Base-by-base conservation (phyloP, 129 eudicot species). In the Oenanthe sinensis region DNA sequence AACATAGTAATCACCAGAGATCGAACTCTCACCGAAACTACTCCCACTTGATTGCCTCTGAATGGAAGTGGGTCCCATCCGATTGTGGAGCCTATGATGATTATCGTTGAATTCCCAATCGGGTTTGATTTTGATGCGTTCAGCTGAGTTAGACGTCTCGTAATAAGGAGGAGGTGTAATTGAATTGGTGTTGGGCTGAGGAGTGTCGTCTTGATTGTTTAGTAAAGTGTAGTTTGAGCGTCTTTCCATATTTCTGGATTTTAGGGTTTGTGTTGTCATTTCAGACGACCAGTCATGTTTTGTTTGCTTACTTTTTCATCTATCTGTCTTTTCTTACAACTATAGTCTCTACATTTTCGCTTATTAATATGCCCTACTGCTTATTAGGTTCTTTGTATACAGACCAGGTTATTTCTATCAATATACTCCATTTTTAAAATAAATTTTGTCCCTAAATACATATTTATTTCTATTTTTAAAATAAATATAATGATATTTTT, bases 1-100 rank as follows among this genome's bases (percentile, higher is more conserved):
- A 52, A 81, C 82, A 39, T 79, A 89, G 63, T 88, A 90, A 58
- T 91, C 98, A 10, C 98, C 98, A n/a, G 98, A 95, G 36, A 94
- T 78, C 24, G 98, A 91, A 55, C 97, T 91, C 88, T 91, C 98
- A 0, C 83, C 97, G 71, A 88, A 91, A 71, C 98, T 95, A 75
- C 98, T 95, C 26, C 98, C 98, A 26, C 98, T 91, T 13, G 97
- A 89, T 77, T 93, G 98, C 65, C 98, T 58, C 88, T 94, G 98
- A 76, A 85, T 84, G 46, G 77, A n/a, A 46, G 91, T 47, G 78
- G 69, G 30, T 2, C 82, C 87, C 78, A 83, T 87, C 62, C 93
- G 87, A 75, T 65, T 86, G 40, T 70, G 79, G 30, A 75, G 77
- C 55, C 55, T 80, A 71, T 76, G 58, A 30, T 76, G 48, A 30